A percentile compares a stretch with the other conserved stretches of the same genome.
These are phyloP conservation scores for Rhodosporidiobolus odoratus DNA, from an alignment of 768 basidiomycete species.

Conservation along the genomic window DNA sequence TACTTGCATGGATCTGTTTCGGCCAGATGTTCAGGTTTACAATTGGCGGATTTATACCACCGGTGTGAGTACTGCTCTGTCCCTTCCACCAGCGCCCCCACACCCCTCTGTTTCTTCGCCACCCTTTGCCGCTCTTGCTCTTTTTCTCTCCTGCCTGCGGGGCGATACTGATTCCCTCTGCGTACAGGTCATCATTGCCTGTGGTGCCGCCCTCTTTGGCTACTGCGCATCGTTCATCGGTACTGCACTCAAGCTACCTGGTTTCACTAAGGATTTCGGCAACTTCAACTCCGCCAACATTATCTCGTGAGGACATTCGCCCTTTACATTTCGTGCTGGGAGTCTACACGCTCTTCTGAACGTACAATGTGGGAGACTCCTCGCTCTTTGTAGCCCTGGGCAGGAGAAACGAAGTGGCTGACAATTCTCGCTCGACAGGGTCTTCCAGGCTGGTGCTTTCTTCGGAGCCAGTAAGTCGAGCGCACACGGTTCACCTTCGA, in stretches of 20 bases:
- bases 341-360: background rate
- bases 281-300: slow-evolving; percentile 42
- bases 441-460: slow-evolving; percentile 38
- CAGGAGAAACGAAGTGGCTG: no score
- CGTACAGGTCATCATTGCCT: slow-evolving; percentile 7
- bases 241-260: slow-evolving; percentile 48
- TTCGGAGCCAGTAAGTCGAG: slow-evolving; percentile 35
- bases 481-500: no score
- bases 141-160: background rate
- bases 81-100: background rate
- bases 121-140: background rate
- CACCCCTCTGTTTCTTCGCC: background rate
- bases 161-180: background rate
- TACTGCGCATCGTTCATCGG: slow-evolving; percentile 53
- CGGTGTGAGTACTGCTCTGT: background rate
- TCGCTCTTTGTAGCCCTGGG: no score
- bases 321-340: background rate
- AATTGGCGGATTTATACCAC: slow-evolving; percentile 3
- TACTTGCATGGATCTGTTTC: background rate
- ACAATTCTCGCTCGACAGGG: no score
- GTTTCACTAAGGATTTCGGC: slow-evolving; percentile 52
- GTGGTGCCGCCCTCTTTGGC: slow-evolving; percentile 30
- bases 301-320: background rate
- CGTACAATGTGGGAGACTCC: no score
- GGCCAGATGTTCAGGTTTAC: background rate